phyloP scores from a whole-genome alignment of 2,329 filamentous ascomycete genomes.

The Penicillium brasilianum region DNA sequence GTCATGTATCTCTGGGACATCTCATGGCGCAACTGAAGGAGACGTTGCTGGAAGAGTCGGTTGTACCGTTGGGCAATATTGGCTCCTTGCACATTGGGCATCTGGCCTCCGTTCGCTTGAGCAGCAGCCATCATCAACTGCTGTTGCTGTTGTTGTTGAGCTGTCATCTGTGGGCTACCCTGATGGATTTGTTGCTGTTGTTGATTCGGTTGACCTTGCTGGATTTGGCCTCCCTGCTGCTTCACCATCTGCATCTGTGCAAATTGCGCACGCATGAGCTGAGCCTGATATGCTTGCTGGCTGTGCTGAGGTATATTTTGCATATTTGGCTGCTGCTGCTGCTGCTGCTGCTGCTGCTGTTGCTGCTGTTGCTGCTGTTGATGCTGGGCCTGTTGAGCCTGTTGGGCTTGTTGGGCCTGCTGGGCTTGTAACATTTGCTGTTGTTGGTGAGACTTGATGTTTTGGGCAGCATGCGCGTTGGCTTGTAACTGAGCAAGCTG shows the following conservation, averaged over 20 bases:
- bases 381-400: slow-evolving; percentile 34
- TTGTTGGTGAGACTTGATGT: slow-evolving; percentile 49
- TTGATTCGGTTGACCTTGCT: slow-evolving; percentile 30
- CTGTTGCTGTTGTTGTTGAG: slow-evolving; percentile 43
- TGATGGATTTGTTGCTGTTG: slow-evolving; percentile 38
- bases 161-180: slow-evolving; percentile 41
- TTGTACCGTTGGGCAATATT: slow-evolving; percentile 42
- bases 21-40: slow-evolving; percentile 43
- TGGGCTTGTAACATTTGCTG: slow-evolving; percentile 47
- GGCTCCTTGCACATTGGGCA: slow-evolving; percentile 37
- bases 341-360: slow-evolving; percentile 32
- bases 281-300: slow-evolving; percentile 45
- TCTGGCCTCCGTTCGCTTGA: slow-evolving; percentile 45
- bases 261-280: slow-evolving; percentile 46
- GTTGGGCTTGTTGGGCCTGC: slow-evolving; percentile 41
- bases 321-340: slow-evolving; percentile 23
- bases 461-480: slow-evolving; percentile 54
- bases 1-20: slow-evolving; percentile 44
- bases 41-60: slow-evolving; percentile 43
- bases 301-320: slow-evolving; percentile 30
- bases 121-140: slow-evolving; percentile 47
- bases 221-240: slow-evolving; percentile 37
- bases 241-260: slow-evolving; percentile 47
- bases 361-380: slow-evolving; percentile 30
- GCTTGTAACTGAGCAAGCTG: slow-evolving; percentile 50